phyloP scores from a whole-genome alignment of 768 basidiomycete genomes.

The Mycena polygramma region DNA sequence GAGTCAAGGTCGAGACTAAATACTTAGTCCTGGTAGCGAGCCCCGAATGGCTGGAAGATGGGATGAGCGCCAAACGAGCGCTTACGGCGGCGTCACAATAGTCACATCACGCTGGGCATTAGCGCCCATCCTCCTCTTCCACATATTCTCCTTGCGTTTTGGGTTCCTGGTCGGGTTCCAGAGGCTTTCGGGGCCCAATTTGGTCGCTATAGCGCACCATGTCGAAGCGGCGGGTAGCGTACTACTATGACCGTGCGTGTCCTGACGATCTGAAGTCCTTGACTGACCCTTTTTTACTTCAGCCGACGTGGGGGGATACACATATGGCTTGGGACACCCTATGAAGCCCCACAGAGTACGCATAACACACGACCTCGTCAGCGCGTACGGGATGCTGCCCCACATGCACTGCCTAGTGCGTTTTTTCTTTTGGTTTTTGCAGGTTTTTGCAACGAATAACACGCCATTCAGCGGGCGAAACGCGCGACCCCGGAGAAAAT shows the following conservation, averaged over 20 bases:
- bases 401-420: constrained; percentile 93
- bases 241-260: constrained; percentile 83
- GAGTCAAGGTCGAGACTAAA: too few species aligned
- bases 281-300: constrained; percentile 18
- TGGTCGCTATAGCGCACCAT: constrained; percentile 48
- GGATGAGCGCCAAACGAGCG: too few species aligned
- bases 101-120: neutral
- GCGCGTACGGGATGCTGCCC: constrained; percentile 92
- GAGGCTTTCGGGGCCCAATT: neutral
- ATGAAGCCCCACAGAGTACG: constrained; percentile 98
- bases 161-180: neutral
- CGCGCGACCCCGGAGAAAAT: constrained; percentile 81
- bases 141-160: neutral
- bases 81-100: too few species aligned
- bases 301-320: constrained; percentile 81
- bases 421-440: constrained; percentile 22
- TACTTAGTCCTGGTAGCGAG: too few species aligned
- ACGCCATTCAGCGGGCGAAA: constrained; percentile 69
- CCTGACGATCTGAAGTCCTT: neutral
- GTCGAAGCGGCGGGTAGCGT: constrained; percentile 82
- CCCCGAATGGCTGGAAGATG: too few species aligned
- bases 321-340: constrained; percentile 89
- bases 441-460: neutral
- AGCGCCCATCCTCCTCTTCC: neutral
- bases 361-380: constrained; percentile 92